Base-by-base conservation (phyloP, 2,329 filamentous ascomycete genomes). In the Pseudogymnoascus verrucosus region DNA sequence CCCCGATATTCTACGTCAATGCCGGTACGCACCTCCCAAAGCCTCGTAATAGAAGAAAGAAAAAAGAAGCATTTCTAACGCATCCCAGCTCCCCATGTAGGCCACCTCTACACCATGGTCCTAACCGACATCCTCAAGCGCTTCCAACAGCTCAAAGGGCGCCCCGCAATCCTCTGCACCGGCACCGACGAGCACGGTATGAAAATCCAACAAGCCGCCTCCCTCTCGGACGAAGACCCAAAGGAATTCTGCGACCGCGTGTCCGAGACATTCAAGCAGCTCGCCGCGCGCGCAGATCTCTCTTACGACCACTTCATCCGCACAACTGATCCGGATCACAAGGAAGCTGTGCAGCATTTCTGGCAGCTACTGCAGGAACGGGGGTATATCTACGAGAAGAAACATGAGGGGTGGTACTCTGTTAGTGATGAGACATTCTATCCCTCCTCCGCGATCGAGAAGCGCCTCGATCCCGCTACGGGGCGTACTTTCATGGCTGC, bases 1-100 rank as follows among this genome's bases (percentile, higher is more conserved):
- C 92, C 7, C 95, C 95, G 2, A 99, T 99, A 64, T 99, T 98
- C 80, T 99, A 99, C 76, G 95, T 99, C 78, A 99, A 99, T 83
- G 91, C 93, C 63, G 87, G 91, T 93, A 78, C 39, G 59, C 23
- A 10, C 11, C 37, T 39, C 64, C n/a, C 4, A 19, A 34, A n/a
- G 11, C 4, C 31, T 34, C 8, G n/a, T n/a, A 19, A 3, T 54
- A n/a, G n/a, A 54, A 16, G 23, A 31, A 23, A 23, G 21, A 23
- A 23, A 28, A 8, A 31, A 31, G 28, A 31, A 34, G 3, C 7
- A 2, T 19, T 4, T 34, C 47, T 57, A 11, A 42, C 12, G 5
- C 23, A 61, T 28, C 44, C 34, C 69, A 93, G 92, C 91, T 54
- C 95, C 95, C 61, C 95, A 99, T 78, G 86, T 98, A 67, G 95